phyloP scores from a whole-genome alignment of 805 yeast genomes.

The Starmera caribaea region DNA sequence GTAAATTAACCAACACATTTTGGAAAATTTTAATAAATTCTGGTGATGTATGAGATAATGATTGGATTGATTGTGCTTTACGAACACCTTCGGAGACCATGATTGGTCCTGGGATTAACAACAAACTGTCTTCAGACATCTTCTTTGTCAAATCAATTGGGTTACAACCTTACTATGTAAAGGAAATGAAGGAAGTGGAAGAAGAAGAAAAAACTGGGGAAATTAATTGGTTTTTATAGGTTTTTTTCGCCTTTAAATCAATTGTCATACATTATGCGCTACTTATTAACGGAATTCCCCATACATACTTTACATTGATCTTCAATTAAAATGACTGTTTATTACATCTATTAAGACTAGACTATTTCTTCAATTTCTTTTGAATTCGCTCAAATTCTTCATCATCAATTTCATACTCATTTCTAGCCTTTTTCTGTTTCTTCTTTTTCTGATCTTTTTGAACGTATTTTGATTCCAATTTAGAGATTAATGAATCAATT shows the following conservation, averaged over 20 bases:
- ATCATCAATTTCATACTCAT: constrained; percentile 32
- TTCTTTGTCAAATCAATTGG: background rate
- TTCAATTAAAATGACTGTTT: background rate
- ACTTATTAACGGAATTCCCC: background rate
- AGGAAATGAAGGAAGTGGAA: background rate
- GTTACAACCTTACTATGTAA: background rate
- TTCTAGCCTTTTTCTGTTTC: constrained; percentile 21
- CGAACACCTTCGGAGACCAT: constrained; percentile 75
- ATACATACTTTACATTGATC: too few species aligned
- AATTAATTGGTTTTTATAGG: background rate
- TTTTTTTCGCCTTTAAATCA: background rate
- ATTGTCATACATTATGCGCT: too few species aligned
- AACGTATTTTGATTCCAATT: constrained; percentile 42
- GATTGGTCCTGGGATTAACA: constrained; percentile 81
- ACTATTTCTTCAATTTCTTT: constrained; percentile 24
- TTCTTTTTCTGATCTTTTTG: constrained; percentile 3
- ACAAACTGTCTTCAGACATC: constrained; percentile 22
- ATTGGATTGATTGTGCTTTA: constrained; percentile 70
- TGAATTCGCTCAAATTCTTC: constrained; percentile 42
- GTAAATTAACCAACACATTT: constrained; percentile 52
- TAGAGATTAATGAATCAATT: constrained; percentile 36
- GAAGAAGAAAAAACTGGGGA: background rate
- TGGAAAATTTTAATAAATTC: constrained; percentile 72
- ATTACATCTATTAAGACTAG: background rate
- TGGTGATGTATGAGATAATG: constrained; percentile 85